phyloP scores from a whole-genome alignment of 2,329 filamentous ascomycete species.

The Aspergillus persii region DNA sequence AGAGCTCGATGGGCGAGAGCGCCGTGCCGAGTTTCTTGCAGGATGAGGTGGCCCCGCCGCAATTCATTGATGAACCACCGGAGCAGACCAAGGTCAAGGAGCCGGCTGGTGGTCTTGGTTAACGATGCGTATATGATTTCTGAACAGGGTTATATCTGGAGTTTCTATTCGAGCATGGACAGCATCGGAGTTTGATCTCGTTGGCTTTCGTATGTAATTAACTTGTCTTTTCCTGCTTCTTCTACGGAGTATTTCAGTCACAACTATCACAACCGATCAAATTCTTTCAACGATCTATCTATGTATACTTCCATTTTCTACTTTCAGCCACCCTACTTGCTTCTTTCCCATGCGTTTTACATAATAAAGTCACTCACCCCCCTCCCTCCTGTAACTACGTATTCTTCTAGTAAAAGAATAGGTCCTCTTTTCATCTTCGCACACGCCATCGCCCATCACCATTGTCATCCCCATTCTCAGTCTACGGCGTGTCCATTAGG shows the following conservation, averaged over 20 bases:
- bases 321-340: not conserved
- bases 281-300: not conserved
- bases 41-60: constrained; percentile 76
- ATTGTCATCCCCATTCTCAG: not conserved
- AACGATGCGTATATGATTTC: constrained; percentile 9
- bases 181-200: constrained; percentile 18
- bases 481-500: constrained; percentile 3
- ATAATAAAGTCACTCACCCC: not conserved
- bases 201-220: not conserved
- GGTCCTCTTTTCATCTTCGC: not conserved
- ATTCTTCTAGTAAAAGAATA: not conserved
- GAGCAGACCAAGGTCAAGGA: constrained; percentile 77
- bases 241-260: not conserved
- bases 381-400: not conserved
- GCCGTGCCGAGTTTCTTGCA: constrained; percentile 80
- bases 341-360: not conserved
- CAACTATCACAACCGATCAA: not conserved
- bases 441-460: not conserved
- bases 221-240: too few relatives aligned
- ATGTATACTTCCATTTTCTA: not conserved
- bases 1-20: constrained; percentile 62
- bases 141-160: constrained; percentile 3
- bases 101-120: constrained; percentile 54
- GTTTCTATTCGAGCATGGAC: constrained; percentile 11
- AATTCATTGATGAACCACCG: constrained; percentile 91